Percentiles rank a stretch among this genome's conserved stretches.
Evolutionary conservation across 306 rosid genomes (phyloP).

Genomic region (Pueraria montana): DNA sequence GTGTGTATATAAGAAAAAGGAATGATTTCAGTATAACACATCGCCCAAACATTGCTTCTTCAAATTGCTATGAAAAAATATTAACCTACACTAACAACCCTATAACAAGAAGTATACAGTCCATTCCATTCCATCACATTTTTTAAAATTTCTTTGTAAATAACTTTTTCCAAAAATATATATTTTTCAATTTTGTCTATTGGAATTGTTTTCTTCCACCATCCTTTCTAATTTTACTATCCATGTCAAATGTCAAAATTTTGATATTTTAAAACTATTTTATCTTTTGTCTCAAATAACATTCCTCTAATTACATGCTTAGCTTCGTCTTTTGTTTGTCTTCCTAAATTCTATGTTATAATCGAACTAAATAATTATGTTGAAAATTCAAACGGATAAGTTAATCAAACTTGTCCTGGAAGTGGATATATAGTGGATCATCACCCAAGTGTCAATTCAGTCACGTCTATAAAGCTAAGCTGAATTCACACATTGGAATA

Average conservation of each 20-base stretch:
- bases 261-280: not conserved
- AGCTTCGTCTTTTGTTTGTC: not conserved
- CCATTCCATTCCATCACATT: not conserved
- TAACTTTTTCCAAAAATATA: not conserved
- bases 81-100: not conserved
- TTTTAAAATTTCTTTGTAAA: not conserved
- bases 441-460: conserved; percentile 60
- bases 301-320: conserved; percentile 3
- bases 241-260: not conserved
- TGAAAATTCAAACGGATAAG: conserved; percentile 23
- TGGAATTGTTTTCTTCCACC: not conserved
- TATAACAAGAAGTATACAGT: not conserved
- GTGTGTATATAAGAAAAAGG: not conserved
- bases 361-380: conserved; percentile 3
- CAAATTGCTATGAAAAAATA: not conserved
- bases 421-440: conserved; percentile 56
- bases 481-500: conserved; percentile 47
- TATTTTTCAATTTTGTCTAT: not conserved
- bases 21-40: not conserved
- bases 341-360: not conserved
- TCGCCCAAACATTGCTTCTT: not conserved
- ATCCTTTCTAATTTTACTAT: not conserved
- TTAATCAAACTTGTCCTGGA: conserved; percentile 40
- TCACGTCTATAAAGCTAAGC: conserved; percentile 61
- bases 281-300: not conserved